phyloP scores from a whole-genome alignment of 768 basidiomycete genomes.

The Tricholoma matsutake region DNA sequence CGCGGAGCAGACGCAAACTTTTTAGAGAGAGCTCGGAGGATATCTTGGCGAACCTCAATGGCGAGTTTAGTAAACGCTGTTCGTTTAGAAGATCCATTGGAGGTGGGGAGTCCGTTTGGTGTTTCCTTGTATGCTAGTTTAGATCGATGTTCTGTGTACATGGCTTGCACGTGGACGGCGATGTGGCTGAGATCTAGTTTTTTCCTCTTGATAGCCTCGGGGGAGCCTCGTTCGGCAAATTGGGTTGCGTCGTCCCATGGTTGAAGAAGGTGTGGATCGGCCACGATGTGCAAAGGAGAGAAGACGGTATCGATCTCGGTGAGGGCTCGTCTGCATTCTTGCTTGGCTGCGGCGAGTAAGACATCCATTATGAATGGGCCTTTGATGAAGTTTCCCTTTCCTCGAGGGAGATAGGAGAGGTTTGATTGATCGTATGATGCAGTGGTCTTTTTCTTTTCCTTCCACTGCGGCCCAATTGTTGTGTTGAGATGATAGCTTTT shows the following conservation, averaged over 20 bases:
- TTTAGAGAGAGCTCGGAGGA: slow-evolving; percentile 39
- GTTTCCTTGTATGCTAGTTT: background rate
- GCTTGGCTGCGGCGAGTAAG: slow-evolving; percentile 11
- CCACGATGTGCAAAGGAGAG: slow-evolving; percentile 1
- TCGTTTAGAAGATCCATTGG: slow-evolving; percentile 1
- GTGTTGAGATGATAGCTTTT: slow-evolving; percentile 14
- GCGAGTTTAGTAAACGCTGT: slow-evolving; percentile 31
- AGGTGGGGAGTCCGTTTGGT: background rate
- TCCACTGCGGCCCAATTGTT: slow-evolving; percentile 20
- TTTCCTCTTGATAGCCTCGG: slow-evolving; percentile 17
- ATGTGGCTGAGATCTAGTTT: slow-evolving; percentile 35
- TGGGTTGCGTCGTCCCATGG: slow-evolving; percentile 37
- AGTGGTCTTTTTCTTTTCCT: slow-evolving; percentile 3
- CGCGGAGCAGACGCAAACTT: slow-evolving; percentile 35
- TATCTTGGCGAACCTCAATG: slow-evolving; percentile 49
- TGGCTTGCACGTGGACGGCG: slow-evolving; percentile 35
- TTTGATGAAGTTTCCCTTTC: slow-evolving; percentile 10
- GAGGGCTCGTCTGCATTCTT: slow-evolving; percentile 15
- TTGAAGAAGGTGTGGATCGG: slow-evolving; percentile 22
- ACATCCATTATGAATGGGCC: slow-evolving; percentile 30
- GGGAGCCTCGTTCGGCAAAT: slow-evolving; percentile 17
- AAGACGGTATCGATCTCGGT: slow-evolving; percentile 20
- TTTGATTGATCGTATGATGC: slow-evolving; percentile 6
- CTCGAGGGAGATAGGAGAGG: slow-evolving; percentile 9
- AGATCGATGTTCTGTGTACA: slow-evolving; percentile 23